Base-by-base conservation (phyloP, 805 yeast genomes). In the Candida manassasensis region DNA sequence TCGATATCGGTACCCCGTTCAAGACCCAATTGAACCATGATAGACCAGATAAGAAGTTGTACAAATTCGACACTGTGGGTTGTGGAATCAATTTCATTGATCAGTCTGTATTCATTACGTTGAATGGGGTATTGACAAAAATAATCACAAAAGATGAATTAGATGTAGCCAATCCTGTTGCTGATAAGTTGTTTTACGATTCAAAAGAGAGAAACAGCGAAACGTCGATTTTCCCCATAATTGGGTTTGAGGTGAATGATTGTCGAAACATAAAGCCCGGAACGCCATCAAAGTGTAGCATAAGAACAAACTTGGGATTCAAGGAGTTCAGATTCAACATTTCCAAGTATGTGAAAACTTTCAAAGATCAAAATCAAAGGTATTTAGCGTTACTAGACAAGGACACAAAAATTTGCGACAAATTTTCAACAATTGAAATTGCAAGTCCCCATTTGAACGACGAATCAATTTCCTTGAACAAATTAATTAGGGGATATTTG, bases 61-160 rank as follows among this genome's bases (percentile, higher is more conserved):
- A 39, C 30, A 48, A 41, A 27, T 48, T 57, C 15, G 96, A 87
- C 55, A 65, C 74, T 2, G 70, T 89, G 42, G 97, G 97, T 0
- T 82, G 89, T 56, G 96, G 96, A 4, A 70, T 87, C 16, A 82
- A 88, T 60, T 82, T 75, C 47, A 63, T 72, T 11, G 75, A 73
- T 27, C 71, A 75, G 27, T 60, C 78, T 0, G 69, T 86, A 2
- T 89, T 88, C 48, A 76, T 77, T 44, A 88, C 96, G 0, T 81
- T 84, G 53, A 88, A 89, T 57, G 97, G 96, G 2, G 69, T 84
- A 3, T 43, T 59, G 24, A 56, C 57, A 7, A 50, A 44, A 22
- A 46, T 45, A 3, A 52, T 62, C 6, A 30, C 44, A 4, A 49
- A 53, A 29, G 57, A 49, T 13, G 61, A 55, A 19, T 45, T 61